Evolutionary conservation across 495 filamentous ascomycete species (phyloP), one percentile per base, ranked within the genome.

Genomic region (Aspergillus baeticus): DNA sequence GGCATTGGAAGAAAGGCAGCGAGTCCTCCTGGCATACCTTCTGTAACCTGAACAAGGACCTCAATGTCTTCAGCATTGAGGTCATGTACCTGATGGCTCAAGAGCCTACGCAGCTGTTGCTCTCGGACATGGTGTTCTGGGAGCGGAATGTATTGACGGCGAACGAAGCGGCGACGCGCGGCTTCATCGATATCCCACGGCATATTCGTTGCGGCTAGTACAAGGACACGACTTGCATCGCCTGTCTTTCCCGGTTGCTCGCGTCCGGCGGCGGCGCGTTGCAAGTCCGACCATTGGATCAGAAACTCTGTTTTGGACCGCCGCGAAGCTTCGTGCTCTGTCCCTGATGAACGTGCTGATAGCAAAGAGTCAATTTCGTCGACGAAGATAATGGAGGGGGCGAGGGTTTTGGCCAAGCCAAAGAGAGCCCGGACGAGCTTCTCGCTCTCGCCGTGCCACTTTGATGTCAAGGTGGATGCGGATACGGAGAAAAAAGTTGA

Each of bases 141-240:
- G 35, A 99, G 65, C 2, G 94, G 94, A 53, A 99, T 98, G 69
- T 99, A 99, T 67, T 98, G 95, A 47, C 94, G 77, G 36, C 94
- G 83, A 21, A 97, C 94, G 66, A 99, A 99, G 45, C 94, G 79
- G 51, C 95, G 76, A 46, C 94, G 81, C 8, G 94, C 94, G 31
- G 94, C 94, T 69, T 98, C 94, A 62, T 99, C 94, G 62, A 98
- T 98, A 37, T 92, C 92, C 94, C 94, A 98, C 1, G 94, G 94
- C 65, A 98, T 71, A 65, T 99, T 99, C 8, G 94, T 99, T 31
- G 94, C 94, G 2, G 94, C 94, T 22, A 99, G 78, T 1, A 99
- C 94, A 14, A 99, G 82, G 2, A 98, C 95, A 33, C 94, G 79
- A 56, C 84, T 93, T 3, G 91, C 83, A 70, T 98, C 93, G n/a